Evolutionary conservation across 225 moss, liverwort and hornwort genomes (phyloP).

Genomic region (Neckera pumila): DNA sequence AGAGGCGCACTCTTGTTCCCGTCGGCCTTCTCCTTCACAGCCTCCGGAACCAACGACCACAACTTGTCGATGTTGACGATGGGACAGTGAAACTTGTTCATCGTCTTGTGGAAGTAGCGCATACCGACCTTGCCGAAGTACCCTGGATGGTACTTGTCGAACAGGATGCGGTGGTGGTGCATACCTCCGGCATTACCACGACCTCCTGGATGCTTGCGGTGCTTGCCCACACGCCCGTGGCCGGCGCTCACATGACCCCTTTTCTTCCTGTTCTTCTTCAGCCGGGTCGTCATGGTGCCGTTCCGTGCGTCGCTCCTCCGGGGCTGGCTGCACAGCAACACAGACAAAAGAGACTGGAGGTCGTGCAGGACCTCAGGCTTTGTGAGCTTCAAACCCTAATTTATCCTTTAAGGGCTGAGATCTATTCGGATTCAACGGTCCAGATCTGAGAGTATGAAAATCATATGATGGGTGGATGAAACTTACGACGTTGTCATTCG

Average conservation of each 20-base stretch:
- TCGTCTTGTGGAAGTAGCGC: slow-evolving; percentile 48
- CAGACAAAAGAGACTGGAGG: not conserved
- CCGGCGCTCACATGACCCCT: slow-evolving; percentile 38
- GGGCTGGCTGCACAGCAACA: not conserved
- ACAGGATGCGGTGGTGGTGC: slow-evolving; percentile 42
- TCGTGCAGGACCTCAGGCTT: not conserved
- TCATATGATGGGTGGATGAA: not conserved
- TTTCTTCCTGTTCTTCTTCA: slow-evolving; percentile 47
- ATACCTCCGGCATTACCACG: slow-evolving; percentile 47
- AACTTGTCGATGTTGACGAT: slow-evolving; percentile 37
- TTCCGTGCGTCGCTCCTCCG: not conserved
- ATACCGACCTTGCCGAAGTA: slow-evolving; percentile 48
- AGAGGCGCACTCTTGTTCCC: slow-evolving; percentile 28
- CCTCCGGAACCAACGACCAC: slow-evolving; percentile 43
- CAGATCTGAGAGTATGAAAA: not conserved
- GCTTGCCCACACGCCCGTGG: slow-evolving; percentile 44
- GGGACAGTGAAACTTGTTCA: slow-evolving; percentile 44
- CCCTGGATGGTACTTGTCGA: slow-evolving; percentile 47
- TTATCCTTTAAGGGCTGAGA: not conserved
- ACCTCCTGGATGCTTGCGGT: slow-evolving; percentile 46
- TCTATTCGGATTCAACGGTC: not conserved
- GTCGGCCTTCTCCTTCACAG: slow-evolving; percentile 20
- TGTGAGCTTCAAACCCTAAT: slow-evolving; percentile 25
- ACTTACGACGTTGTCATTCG: not conserved
- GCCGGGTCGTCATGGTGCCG: slow-evolving; percentile 33